Evolutionary conservation across 2,329 filamentous ascomycete genomes (phyloP), one percentile per base, ranked within the genome.

Genomic region (Ploettnerulaceae sp.): DNA sequence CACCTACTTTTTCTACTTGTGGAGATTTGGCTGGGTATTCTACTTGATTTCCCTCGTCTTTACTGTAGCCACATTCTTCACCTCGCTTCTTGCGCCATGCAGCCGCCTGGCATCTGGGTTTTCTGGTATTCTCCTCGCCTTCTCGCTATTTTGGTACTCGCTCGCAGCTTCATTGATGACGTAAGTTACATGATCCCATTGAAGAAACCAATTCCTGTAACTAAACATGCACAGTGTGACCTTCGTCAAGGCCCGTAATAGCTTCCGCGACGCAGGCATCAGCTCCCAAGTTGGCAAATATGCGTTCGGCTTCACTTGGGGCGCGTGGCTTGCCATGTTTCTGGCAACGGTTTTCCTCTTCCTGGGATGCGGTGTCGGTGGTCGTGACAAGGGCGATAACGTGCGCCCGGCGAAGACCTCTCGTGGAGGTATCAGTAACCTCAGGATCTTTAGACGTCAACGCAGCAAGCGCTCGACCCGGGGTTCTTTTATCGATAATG

Each of bases 11-110:
- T 97, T 77, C 71, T 88, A 89, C 69, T 75, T 93, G 63, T 94
- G 89, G 71, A 81, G 91, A 31, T 95, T 96, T 71, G 85, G 88
- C 66, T 97, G 91, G 78, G 88, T 90, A 28, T 93, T 95, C 68
- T 86, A 86, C 71, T 72, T 97, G 47, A 83, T 97, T 56, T 80
- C 82, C 14, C 77, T 96, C 28, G 81, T 95, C 73, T 93, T 95
- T 66, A 78, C 79, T 53, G 74, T 78, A 37, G 46, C 80, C 20
- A 79, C 84, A 52, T 80, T 90, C 63, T 76, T 89, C 66, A 69
- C 75, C 8, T 78, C 81, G 54, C 73, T 89, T 52, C 67, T 89
- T 12, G 83, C 85, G 12, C 81, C 84, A 61, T 86, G 74, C 67
- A 81, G 81, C 25, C 79, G 86, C 46, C 72, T 89, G 1, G 86